Evolutionary conservation across 345 rosid species (phyloP).

Genomic region (Dipteronia dyeriana): DNA sequence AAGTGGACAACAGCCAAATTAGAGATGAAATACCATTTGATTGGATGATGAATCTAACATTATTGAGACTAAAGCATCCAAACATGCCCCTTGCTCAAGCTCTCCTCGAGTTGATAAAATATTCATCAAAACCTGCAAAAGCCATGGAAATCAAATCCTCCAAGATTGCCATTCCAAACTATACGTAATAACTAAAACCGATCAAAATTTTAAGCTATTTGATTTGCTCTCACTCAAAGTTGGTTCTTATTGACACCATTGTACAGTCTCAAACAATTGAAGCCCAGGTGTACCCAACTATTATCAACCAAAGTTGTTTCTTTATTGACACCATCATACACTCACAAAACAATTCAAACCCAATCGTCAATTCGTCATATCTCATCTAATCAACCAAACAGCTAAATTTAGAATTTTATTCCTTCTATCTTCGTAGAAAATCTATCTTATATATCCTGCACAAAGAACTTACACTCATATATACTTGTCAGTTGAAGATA

Average conservation of each 20-base stretch:
- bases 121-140: constrained; percentile 57
- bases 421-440: too few species aligned
- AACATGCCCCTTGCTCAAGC: constrained; percentile 84
- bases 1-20: neutral
- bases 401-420: neutral
- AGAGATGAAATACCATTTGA: constrained; percentile 63
- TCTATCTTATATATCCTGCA: too few species aligned
- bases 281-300: neutral
- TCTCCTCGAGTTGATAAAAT: constrained; percentile 77
- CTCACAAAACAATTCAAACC: neutral
- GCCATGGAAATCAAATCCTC: neutral
- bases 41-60: constrained; percentile 89
- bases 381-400: neutral
- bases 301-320: too few species aligned
- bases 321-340: too few species aligned
- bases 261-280: neutral
- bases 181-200: neutral
- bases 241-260: neutral
- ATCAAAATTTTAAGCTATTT: neutral
- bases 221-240: neutral
- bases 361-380: neutral
- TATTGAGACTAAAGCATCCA: constrained; percentile 84
- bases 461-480: too few species aligned
- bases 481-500: too few species aligned
- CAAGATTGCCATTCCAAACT: neutral